Conservation (phyloP, 352 stramenopile genomes). For the Globisporangium polare region DNA sequence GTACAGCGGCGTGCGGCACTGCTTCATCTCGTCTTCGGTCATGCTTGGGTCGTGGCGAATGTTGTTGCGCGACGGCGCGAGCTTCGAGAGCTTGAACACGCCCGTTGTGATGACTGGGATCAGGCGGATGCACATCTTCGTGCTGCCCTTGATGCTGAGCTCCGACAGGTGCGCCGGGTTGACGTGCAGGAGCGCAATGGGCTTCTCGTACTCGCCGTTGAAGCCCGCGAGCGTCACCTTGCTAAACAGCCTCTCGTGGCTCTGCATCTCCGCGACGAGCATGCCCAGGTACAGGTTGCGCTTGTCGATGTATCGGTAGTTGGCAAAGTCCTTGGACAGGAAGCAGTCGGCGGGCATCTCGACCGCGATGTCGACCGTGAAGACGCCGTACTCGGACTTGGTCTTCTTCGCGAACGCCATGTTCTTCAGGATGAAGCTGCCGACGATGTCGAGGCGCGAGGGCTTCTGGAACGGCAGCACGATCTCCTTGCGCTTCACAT, state of each 20-base stretch:
- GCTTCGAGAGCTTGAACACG: conserved; percentile 79
- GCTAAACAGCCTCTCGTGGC: conserved; percentile 32
- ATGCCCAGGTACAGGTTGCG: conserved; percentile 84
- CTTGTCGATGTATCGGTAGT: conserved; percentile 90
- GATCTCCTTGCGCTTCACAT: conserved; percentile 83
- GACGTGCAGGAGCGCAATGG: conserved; percentile 57
- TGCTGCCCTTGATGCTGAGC: conserved; percentile 46
- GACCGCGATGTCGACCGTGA: conserved; percentile 79
- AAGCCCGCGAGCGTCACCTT: conserved; percentile 66
- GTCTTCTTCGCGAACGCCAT: conserved; percentile 65
- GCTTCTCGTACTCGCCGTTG: conserved; percentile 76
- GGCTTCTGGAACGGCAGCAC: conserved; percentile 80
- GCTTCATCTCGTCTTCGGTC: conserved; percentile 64
- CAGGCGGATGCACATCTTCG: conserved; percentile 58
- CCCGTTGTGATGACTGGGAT: conserved; percentile 64
- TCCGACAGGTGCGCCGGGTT: conserved; percentile 29
- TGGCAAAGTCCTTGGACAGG: conserved; percentile 85
- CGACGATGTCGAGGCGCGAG: conserved; percentile 73
- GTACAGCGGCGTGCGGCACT: conserved; percentile 81
- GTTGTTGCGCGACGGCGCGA: conserved; percentile 81
- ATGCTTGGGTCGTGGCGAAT: conserved; percentile 74
- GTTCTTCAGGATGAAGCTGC: conserved; percentile 85
- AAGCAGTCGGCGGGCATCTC: conserved; percentile 83
- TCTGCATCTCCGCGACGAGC: conserved; percentile 54
- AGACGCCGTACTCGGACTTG: conserved; percentile 39